Conservation (phyloP, 768 basidiomycete species). For the Neoboletus brunneissimus region DNA sequence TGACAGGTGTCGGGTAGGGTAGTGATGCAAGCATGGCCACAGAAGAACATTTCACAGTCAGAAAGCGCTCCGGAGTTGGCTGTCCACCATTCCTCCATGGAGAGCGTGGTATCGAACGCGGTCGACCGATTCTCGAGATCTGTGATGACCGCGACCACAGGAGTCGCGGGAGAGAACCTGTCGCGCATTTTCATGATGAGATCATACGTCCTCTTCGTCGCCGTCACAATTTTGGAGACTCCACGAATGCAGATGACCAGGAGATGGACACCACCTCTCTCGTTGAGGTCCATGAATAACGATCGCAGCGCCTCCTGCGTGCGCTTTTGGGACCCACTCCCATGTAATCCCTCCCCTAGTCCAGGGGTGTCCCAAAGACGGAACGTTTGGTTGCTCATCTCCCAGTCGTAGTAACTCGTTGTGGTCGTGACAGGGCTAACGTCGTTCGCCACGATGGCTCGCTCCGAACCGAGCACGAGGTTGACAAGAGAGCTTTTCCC, state of each 20-base stretch:
- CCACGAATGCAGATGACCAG: constrained; percentile 29
- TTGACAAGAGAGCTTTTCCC: constrained; percentile 31
- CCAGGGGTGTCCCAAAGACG: constrained; percentile 34
- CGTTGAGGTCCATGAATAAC: constrained; percentile 22
- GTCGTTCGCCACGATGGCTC: constrained; percentile 15
- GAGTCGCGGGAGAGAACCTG: constrained; percentile 13
- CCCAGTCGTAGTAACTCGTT: constrained; percentile 13
- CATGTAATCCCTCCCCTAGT: constrained; percentile 23
- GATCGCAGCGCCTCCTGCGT: constrained; percentile 20
- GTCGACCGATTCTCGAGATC: constrained; percentile 29
- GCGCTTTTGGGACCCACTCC: constrained; percentile 16
- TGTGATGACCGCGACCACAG: constrained; percentile 31
- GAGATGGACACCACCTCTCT: constrained; percentile 24
- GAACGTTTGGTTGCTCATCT: constrained; percentile 8
- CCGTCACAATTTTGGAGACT: constrained; percentile 11
- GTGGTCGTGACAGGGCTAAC: constrained; percentile 18
- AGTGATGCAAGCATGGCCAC: constrained; percentile 40
- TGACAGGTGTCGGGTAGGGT: constrained; percentile 24
- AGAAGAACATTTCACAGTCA: constrained; percentile 29
- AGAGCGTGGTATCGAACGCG: constrained; percentile 1
- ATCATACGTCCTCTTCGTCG: constrained; percentile 20
- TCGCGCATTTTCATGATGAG: constrained; percentile 15
- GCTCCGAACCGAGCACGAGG: constrained; percentile 24
- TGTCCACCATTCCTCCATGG: constrained; percentile 41
- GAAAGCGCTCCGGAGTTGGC: constrained; percentile 29